Percentiles rank a stretch among this genome's conserved stretches.
Evolutionary conservation across 2,329 filamentous ascomycete species (phyloP).

Genomic region (Tolypocladium pustulatum): DNA sequence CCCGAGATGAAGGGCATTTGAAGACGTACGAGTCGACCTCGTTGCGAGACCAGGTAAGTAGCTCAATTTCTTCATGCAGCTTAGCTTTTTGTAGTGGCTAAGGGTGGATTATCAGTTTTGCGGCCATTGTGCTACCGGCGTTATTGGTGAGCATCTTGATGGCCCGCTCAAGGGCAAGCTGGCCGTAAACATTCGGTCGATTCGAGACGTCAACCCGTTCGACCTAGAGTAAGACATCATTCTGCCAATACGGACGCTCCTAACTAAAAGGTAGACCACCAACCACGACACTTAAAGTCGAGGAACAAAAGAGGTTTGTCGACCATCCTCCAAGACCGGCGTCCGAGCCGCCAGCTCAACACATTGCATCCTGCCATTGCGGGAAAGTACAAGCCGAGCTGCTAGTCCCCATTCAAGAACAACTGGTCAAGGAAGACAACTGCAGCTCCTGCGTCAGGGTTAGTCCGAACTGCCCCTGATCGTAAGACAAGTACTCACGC

Average conservation of each 20-base stretch:
- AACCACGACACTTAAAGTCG: not conserved
- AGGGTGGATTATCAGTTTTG: constrained; percentile 14
- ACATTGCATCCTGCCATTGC: constrained; percentile 16
- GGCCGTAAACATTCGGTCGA: constrained; percentile 13
- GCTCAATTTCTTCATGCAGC: not conserved
- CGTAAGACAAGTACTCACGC: not conserved
- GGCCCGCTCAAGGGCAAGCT: constrained; percentile 11
- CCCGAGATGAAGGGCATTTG: constrained; percentile 5
- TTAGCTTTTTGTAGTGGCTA: not conserved
- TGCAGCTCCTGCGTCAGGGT: constrained; percentile 21
- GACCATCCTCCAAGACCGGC: not conserved
- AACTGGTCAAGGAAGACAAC: constrained; percentile 31
- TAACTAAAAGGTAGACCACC: not conserved
- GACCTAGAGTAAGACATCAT: constrained; percentile 8
- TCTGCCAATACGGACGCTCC: too few species aligned
- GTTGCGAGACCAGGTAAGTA: not conserved
- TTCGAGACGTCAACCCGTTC: constrained; percentile 14
- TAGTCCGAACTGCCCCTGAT: not conserved
- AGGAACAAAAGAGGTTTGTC: not conserved
- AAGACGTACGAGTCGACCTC: not conserved
- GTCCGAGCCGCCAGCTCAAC: constrained; percentile 2
- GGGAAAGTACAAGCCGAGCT: constrained; percentile 12
- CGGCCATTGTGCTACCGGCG: constrained; percentile 13
- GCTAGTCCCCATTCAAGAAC: constrained; percentile 18
- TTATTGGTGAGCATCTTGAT: constrained; percentile 12